Base-by-base conservation (phyloP, 176 grass and related monocot species). In the Ampelocalamus luodianensis region DNA sequence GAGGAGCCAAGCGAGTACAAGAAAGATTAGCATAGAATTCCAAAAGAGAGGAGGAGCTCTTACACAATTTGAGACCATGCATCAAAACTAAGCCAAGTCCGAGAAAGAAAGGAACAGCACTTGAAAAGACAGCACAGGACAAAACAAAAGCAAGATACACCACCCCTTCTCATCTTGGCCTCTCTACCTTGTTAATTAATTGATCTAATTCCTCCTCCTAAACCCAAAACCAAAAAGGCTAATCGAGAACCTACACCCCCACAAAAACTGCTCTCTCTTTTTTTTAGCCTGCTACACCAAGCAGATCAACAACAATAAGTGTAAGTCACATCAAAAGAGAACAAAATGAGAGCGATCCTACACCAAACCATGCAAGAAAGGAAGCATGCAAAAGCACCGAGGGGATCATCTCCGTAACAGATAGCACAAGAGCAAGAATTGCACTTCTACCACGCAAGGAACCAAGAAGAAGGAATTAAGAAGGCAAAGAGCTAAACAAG, bases 71-170 rank as follows among this genome's bases (percentile, higher is more conserved):
- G 38, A 44, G 40, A 8, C 45, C n/a, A 61, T 72, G 69, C 37
- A 58, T 77, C 72, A 76, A 63, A 58, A 66, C 22, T 50, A 71
- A 71, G 53, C 67, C 74, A 87, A 90, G 87, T 90, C 84, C 24
- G 78, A 68, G 74, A 10, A 15, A 27, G 78, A 65, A 56, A 45
- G 44, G 14, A 70, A 71, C 43, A 48, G 36, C 26, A 4, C 7
- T 16, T 53, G 85, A 83, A 87, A 87, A 87, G 89, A 90, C 89
- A 79, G 84, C 84, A 83, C 88, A 79, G 72, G 83, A 90, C 88
- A 90, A 87, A 83, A 86, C 79, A 83, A 83, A 87, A 83, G 89
- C 80, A 82, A 82, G 86, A 78, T 79, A 36, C 50, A 24, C 62
- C 83, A 54, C 26, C 17, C 34, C 77, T 9, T 6, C 10, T 42